Evolutionary conservation across 495 filamentous ascomycete species (phyloP).

Genomic region (Aspergillus hancockii): DNA sequence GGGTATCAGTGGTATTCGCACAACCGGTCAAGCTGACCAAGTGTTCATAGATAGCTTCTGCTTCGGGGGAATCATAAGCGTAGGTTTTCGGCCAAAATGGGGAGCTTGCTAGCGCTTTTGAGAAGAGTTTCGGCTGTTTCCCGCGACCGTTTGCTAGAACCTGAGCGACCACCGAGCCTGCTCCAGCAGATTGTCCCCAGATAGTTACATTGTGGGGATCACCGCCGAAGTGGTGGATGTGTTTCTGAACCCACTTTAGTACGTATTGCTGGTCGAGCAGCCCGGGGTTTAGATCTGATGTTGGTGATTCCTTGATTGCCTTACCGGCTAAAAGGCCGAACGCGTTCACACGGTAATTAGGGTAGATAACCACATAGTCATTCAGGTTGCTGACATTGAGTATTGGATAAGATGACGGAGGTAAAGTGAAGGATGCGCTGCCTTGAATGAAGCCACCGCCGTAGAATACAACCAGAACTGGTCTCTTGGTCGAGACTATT

Average conservation of each 20-base stretch:
- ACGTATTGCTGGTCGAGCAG: conserved; percentile 51
- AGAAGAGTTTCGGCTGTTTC: conserved; percentile 40
- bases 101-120: conserved; percentile 57
- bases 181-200: conserved; percentile 57
- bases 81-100: conserved; percentile 66
- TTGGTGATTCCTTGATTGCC: conserved; percentile 45
- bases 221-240: conserved; percentile 54
- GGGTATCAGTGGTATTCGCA: conserved; percentile 31
- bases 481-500: conserved; percentile 37
- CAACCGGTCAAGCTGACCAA: conserved; percentile 50
- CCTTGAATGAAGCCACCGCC: conserved; percentile 65
- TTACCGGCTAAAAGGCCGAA: conserved; percentile 60
- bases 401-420: conserved; percentile 57
- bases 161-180: conserved; percentile 56
- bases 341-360: conserved; percentile 58
- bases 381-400: conserved; percentile 49
- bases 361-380: conserved; percentile 54
- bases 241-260: conserved; percentile 54
- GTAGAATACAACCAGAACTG: conserved; percentile 62
- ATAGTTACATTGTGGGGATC: conserved; percentile 52
- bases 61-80: conserved; percentile 45
- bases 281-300: conserved; percentile 53
- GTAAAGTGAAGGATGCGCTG: conserved; percentile 51
- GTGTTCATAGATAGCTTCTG: conserved; percentile 50
- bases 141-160: conserved; percentile 48